Evolutionary conservation across 768 basidiomycete species (phyloP).

Genomic region (Russula foetens): DNA sequence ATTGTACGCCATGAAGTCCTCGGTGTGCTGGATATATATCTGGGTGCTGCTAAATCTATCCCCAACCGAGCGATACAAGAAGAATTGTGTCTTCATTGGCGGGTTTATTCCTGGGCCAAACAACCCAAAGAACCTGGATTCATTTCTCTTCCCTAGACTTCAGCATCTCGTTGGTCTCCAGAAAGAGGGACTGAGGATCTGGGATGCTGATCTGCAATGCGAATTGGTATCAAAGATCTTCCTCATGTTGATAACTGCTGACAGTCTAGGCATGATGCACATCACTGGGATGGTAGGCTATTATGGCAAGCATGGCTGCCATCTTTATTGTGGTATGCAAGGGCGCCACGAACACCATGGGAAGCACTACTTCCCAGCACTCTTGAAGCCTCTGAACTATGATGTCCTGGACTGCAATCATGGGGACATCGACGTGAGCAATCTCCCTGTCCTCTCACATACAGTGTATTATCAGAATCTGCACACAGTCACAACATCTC

Average conservation of each 20-base stretch:
- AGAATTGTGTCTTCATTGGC: constrained; percentile 20
- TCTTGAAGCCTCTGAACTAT: background rate
- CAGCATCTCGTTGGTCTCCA: constrained; percentile 31
- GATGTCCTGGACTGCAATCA: background rate
- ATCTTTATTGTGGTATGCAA: too few species aligned
- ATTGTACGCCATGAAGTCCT: constrained; percentile 30
- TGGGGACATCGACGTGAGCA: too few species aligned
- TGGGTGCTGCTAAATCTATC: constrained; percentile 31
- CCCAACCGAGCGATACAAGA: constrained; percentile 23
- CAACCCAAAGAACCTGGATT: constrained; percentile 28
- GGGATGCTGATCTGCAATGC: constrained; percentile 18
- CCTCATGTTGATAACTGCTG: constrained; percentile 21
- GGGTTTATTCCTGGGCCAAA: constrained; percentile 29
- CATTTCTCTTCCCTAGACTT: constrained; percentile 27
- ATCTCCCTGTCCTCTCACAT: too few species aligned
- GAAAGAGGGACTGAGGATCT: constrained; percentile 22
- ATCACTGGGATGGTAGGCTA: too few species aligned
- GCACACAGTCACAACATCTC: background rate
- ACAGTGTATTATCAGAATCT: background rate
- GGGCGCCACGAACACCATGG: constrained; percentile 22
- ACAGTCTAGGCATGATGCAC: too few species aligned
- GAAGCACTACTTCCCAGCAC: too few species aligned
- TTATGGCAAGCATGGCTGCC: too few species aligned
- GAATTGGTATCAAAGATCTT: background rate
- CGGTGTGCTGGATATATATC: constrained; percentile 31